Conservation (phyloP, 2,329 filamentous ascomycete species). For the Sclerotiophoma versabilis region DNA sequence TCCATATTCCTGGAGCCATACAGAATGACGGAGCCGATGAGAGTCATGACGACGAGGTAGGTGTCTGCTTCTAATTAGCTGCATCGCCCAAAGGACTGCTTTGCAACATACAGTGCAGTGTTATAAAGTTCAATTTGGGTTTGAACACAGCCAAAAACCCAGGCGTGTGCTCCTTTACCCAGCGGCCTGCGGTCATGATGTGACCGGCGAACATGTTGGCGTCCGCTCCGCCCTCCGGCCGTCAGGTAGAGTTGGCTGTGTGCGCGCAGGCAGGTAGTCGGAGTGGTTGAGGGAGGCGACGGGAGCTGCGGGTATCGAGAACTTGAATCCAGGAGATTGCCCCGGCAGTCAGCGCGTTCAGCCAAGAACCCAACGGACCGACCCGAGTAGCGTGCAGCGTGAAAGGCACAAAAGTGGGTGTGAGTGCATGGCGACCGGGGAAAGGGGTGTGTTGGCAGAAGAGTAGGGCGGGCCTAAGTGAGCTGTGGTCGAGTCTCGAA, state of each 20-base stretch:
- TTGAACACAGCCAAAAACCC: conserved; percentile 38
- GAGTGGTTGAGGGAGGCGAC: not conserved
- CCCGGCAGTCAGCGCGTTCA: conserved; percentile 6
- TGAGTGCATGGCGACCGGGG: conserved; percentile 5
- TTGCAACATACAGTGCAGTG: conserved; percentile 69
- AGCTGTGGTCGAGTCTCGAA: conserved; percentile 5
- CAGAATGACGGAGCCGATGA: conserved; percentile 79
- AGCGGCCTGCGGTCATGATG: conserved; percentile 38
- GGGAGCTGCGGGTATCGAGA: not conserved
- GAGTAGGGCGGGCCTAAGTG: not conserved
- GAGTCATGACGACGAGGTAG: conserved; percentile 76
- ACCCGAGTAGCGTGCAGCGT: conserved; percentile 20
- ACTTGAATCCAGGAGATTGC: conserved; percentile 1
- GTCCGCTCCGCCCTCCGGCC: conserved; percentile 6
- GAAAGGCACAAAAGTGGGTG: conserved; percentile 1
- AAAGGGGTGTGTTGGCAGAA: not conserved
- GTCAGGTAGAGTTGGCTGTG: not conserved
- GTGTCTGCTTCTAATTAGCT: conserved; percentile 62
- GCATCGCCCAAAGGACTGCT: not conserved
- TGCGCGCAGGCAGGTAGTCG: not conserved
- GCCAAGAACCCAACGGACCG: conserved; percentile 17
- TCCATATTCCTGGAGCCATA: conserved; percentile 69
- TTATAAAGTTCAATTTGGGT: conserved; percentile 82
- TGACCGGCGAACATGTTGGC: conserved; percentile 40
- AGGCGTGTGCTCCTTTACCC: conserved; percentile 39